Percentiles rank a stretch among this genome's conserved stretches.
These are phyloP conservation scores for Podaxis carcinomalis DNA, from an alignment of 768 basidiomycete species.

Conservation along the genomic window DNA sequence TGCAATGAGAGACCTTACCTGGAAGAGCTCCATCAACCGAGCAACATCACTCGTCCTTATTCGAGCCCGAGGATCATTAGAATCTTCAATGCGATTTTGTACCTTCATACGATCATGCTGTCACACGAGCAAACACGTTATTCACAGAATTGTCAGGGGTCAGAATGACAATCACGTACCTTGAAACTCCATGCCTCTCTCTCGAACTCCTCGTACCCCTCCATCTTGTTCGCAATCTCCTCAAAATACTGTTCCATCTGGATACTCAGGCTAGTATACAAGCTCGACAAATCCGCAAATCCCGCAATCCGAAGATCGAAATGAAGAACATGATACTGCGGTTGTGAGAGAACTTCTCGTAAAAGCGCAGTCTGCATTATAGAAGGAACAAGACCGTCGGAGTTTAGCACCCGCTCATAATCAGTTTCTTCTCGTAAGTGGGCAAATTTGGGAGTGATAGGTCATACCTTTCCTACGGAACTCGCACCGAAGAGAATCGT, in stretches of 20 bases:
- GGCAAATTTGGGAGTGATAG: neutral
- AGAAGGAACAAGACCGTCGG: neutral
- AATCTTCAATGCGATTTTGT: constrained; percentile 54
- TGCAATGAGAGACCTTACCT: constrained; percentile 33
- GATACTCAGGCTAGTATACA: constrained; percentile 72
- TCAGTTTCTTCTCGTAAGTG: constrained; percentile 1
- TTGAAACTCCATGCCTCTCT: constrained; percentile 79
- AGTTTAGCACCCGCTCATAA: neutral
- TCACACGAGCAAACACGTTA: neutral
- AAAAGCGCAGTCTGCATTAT: constrained; percentile 63
- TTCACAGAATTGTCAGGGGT: neutral
- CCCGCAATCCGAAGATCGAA: constrained; percentile 83
- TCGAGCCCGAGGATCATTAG: constrained; percentile 31
- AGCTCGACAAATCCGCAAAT: constrained; percentile 74
- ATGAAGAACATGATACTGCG: constrained; percentile 74
- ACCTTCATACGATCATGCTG: constrained; percentile 77
- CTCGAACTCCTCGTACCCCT: constrained; percentile 69
- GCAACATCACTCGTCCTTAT: constrained; percentile 79
- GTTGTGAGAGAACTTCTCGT: constrained; percentile 67
- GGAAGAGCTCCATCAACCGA: constrained; percentile 81
- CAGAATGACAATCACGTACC: constrained; percentile 30
- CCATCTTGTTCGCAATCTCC: constrained; percentile 48
- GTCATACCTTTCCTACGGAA: constrained; percentile 69
- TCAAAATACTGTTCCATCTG: constrained; percentile 84
- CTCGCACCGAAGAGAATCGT: constrained; percentile 79